Evolutionary conservation across 2,329 filamentous ascomycete genomes (phyloP), one percentile per base, ranked within the genome.

Genomic region (Aspergillus sp.): DNA sequence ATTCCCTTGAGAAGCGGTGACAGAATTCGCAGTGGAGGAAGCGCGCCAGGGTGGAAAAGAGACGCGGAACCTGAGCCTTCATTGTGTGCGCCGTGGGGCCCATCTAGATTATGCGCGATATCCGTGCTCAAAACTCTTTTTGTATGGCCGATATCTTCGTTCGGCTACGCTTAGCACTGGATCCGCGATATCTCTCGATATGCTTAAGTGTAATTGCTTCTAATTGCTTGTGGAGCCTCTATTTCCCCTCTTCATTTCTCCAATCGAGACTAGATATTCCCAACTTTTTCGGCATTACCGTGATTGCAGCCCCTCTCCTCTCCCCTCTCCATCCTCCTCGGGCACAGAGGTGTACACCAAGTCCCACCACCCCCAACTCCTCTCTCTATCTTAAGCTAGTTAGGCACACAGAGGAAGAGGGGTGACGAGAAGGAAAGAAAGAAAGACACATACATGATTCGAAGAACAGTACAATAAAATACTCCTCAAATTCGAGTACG

Each of bases 101-200:
- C 39, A 36, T 36, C 32, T 36, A 49, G 23, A 49, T 49, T 49
- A 49, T 28, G 45, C 45, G 45, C 45, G 45, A 49, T 49, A 49
- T 49, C 45, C 45, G 45, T 49, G 45, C 21, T 49, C 45, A 23
- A 49, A 49, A 49, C 45, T 28, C 45, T 49, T 6, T 49, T 49
- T 45, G 41, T 45, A 45, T 45, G 41, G 32, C 12, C 32, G 12
- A 36, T 45, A 21, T 45, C 41, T 45, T 21, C 4, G 32, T 12
- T 45, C 41, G 41, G 41, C 41, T 45, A 45, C 41, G 41, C 41
- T 45, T 30, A 49, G 41, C 41, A 28, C 45, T 49, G 23, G 45
- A 49, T 49, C 23, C 41, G 19, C 17, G 17, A 54, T 21, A 23
- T 23, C 19, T 36, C 23, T 43, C 23, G 53, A 45, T 55, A 43